Percentiles rank a stretch among this genome's conserved stretches.
These are phyloP conservation scores for Melianthus villosus DNA, from an alignment of 441 rosid genomes.

Conservation along the genomic window DNA sequence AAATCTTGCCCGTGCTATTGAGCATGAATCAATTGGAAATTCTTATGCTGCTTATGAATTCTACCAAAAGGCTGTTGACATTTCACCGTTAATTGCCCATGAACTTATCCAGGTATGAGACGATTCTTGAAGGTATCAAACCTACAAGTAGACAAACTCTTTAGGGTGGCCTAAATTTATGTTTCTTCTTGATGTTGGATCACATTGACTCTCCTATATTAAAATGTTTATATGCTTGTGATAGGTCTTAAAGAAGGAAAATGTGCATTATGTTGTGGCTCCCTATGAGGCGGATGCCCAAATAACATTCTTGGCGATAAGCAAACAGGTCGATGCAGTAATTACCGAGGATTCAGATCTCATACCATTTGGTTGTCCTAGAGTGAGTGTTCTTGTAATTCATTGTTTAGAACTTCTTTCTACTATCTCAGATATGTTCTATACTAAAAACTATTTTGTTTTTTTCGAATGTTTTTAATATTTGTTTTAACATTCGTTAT, in stretches of 20 bases:
- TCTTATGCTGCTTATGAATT: constrained; percentile 72
- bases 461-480: too few relatives aligned
- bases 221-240: constrained; percentile 13
- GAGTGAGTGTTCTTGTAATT: constrained; percentile 39
- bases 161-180: neutral
- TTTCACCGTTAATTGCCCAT: constrained; percentile 75
- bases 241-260: constrained; percentile 72
- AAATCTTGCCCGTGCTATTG: constrained; percentile 68
- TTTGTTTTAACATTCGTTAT: too few relatives aligned
- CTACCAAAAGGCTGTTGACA: constrained; percentile 88
- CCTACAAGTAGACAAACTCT: neutral
- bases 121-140: neutral
- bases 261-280: constrained; percentile 60
- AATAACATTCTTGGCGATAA: constrained; percentile 70
- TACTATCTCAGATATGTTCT: too few relatives aligned
- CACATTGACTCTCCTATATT: constrained; percentile 11
- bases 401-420: neutral
- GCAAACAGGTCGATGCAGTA: constrained; percentile 71
- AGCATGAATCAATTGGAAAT: constrained; percentile 75
- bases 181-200: constrained; percentile 1
- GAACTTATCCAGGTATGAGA: constrained; percentile 60
- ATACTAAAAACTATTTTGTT: too few relatives aligned
- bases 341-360: constrained; percentile 97
- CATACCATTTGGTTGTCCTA: constrained; percentile 87
- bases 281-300: constrained; percentile 98